Evolutionary conservation across 257 asterid species (phyloP), one percentile per base, ranked within the genome.

Genomic region (Gentiana macrophylla): DNA sequence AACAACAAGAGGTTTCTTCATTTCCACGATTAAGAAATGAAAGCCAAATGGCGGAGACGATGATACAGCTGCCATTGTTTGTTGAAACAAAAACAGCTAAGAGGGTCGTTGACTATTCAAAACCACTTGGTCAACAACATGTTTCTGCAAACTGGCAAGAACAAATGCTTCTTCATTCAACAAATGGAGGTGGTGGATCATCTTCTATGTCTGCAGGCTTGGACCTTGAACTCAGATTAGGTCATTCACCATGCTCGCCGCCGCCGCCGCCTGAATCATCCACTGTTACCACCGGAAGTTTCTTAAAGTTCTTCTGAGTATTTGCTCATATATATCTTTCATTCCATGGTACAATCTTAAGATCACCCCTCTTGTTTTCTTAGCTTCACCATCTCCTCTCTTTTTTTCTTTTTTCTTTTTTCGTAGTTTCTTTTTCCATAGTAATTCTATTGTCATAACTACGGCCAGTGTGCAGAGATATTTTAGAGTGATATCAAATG

Each of bases 191-290:
- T 56, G 60, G 51, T 52, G 67, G 61, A 36, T 24, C 24, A 24
- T 24, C 24, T 24, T 24, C 24, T 24, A 24, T 24, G 24, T 24
- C 24, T 24, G 24, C 24, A 24, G 24, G 24, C 24, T 24, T 67
- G 63, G 72, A 67, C 66, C 67, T 67, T 33, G 72, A 67, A 54
- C 63, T 67, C 0, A 67, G 72, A 59, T 59, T 67, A 0, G 72
- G 72, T 9, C 55, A 56, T 6, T 41, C 46, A 5, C 46, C 46
- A 10, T 41, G 9, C 10, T 10, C 46, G 6, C 46, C 46, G 46
- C 45, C 46, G 46, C 37, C 43, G 44, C 59, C 67, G 12, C 37
- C 52, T 12, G 41, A 66, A 49, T 50, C 65, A 46, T 35, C 24
- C 24, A 24, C 63, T 0, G 50, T 15, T 33, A 24, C 46, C 36